Evolutionary conservation across 2,329 filamentous ascomycete species (phyloP), one percentile per base, ranked within the genome.

Genomic region (Calonectria pteridis): DNA sequence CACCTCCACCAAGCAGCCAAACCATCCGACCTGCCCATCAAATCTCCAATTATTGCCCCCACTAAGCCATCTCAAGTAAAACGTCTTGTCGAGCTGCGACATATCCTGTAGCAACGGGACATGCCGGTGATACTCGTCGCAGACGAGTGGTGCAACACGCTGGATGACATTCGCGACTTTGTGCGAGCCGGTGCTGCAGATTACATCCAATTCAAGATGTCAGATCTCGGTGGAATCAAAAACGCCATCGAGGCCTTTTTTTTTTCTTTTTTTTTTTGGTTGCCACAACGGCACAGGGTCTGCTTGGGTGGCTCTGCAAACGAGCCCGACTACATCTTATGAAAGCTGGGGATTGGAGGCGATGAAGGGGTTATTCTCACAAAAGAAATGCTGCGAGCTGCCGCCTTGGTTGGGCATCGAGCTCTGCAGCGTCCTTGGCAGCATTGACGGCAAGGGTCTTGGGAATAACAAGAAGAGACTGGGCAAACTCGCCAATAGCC

Each of bases 361-460:
- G 55, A 59, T 11, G 55, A 59, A 14, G 55, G 55, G 14, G 23
- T 59, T 23, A 59, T 59, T 28, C 33, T 59, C 5, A 59, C 55
- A 18, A 59, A 59, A 6, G 55, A 59, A 35, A 62, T 62, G 55
- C 3, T 62, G 14, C 23, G 55, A 62, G 20, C 55, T 5, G 33
- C 20, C 31, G 55, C 33, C 6, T 9, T 62, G 7, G 31, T 26
- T 6, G 23, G 33, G 10, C 31, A 35, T 29, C 33, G 55, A 23
- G 16, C 33, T 98, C 96, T 69, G 96, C 96, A 7, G 95, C 93
- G 84, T 99, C 97, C 88, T 98, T 98, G 78, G 97, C 97, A 5
- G 97, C 97, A 85, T 99, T 99, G 83, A 98, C 93, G 65, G 97
- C 96, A 75, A 99, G 91, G 9, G 97, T 99, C 89, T 98, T 98